Evolutionary conservation across 495 filamentous ascomycete genomes (phyloP).

Genomic region (Podospora didyma): DNA sequence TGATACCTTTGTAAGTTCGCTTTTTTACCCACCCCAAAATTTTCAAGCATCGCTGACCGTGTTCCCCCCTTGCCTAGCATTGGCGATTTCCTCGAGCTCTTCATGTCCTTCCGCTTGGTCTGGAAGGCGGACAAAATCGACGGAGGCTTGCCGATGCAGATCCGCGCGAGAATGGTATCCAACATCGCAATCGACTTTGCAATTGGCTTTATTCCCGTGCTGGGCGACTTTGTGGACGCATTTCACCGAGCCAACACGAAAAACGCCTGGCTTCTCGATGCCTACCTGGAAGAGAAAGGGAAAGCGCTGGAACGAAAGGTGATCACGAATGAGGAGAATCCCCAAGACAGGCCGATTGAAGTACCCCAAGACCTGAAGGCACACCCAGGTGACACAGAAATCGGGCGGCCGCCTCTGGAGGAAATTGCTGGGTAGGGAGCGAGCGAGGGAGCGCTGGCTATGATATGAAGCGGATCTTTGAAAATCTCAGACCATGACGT

Average conservation of each 20-base stretch:
- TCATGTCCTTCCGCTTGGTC: constrained; percentile 68
- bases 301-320: constrained; percentile 36
- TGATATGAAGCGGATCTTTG: no score
- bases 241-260: constrained; percentile 63
- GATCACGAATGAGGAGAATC: constrained; percentile 26
- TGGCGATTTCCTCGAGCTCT: constrained; percentile 70
- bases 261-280: constrained; percentile 73
- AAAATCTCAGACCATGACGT: no score
- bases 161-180: constrained; percentile 65
- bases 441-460: no score
- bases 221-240: constrained; percentile 77
- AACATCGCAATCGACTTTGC: constrained; percentile 75
- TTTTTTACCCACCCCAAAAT: not conserved
- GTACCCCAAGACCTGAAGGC: no score
- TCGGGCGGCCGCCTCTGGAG: no score
- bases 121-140: constrained; percentile 62
- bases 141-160: constrained; percentile 57
- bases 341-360: no score
- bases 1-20: constrained; percentile 74
- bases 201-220: constrained; percentile 77
- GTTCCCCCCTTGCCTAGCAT: constrained; percentile 38
- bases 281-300: constrained; percentile 59
- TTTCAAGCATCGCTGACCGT: constrained; percentile 1
- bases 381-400: no score
- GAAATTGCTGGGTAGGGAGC: no score